Conservation (phyloP, 2,329 filamentous ascomycete genomes). For the Clonostachys rhizophaga region DNA sequence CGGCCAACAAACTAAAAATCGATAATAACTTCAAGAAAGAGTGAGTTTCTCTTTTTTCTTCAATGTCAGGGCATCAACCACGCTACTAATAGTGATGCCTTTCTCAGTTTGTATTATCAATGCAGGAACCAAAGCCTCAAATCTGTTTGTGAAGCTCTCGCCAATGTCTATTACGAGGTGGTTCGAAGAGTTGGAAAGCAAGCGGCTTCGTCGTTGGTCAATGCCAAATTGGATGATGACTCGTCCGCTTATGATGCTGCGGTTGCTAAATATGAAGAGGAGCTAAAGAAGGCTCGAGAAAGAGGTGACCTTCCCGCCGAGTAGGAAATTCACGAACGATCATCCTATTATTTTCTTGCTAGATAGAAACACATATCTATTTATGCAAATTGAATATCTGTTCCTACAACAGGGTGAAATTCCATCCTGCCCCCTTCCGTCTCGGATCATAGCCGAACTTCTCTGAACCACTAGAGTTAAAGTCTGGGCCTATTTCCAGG, state of each 20-base stretch:
- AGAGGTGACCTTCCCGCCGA: not conserved
- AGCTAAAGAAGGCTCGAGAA: constrained; percentile 1
- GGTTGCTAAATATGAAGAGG: not conserved
- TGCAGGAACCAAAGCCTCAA: constrained; percentile 9
- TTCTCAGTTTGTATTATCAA: constrained; percentile 18
- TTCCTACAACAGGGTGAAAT: too few species aligned
- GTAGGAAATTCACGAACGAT: not conserved
- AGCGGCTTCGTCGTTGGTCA: not conserved
- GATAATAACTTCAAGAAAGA: constrained; percentile 31
- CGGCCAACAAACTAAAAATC: constrained; percentile 2
- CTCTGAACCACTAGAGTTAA: too few species aligned
- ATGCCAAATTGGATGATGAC: not conserved
- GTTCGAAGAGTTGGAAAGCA: constrained; percentile 18
- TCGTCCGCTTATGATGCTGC: constrained; percentile 1
- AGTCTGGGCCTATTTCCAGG: too few species aligned
- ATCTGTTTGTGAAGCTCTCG: constrained; percentile 16
- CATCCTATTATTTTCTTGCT: too few species aligned
- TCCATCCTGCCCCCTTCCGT: too few species aligned
- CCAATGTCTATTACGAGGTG: constrained; percentile 23
- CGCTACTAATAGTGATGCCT: not conserved
- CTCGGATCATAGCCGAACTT: too few species aligned
- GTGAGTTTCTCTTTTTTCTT: constrained; percentile 8
- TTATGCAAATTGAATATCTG: too few species aligned
- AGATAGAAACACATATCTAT: too few species aligned
- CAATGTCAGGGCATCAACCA: not conserved